A percentile compares a stretch with the other conserved stretches of the same genome.
phyloP scores from a whole-genome alignment of 2,329 filamentous ascomycete genomes.

The Incumbomyces delicatus region DNA sequence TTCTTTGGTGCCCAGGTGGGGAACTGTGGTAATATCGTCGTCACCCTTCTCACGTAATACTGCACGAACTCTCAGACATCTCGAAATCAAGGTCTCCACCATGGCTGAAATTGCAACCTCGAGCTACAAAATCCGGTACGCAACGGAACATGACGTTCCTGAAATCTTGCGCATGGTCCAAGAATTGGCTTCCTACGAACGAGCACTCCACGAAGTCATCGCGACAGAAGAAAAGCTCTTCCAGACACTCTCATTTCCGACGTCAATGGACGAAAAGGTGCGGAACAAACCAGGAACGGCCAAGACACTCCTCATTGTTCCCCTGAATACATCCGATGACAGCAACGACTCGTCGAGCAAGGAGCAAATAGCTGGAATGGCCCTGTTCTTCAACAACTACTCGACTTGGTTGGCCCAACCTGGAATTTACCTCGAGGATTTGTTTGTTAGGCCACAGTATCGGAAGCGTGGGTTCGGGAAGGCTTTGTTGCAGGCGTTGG shows the following conservation, averaged over 20 bases:
- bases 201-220: conserved; percentile 61
- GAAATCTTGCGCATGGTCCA: conserved; percentile 73
- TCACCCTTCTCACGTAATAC: too few species aligned
- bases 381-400: conserved; percentile 92
- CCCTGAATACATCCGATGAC: conserved; percentile 32
- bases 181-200: conserved; percentile 81
- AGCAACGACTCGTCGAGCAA: conserved; percentile 19
- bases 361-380: conserved; percentile 58
- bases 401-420: conserved; percentile 82
- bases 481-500: conserved; percentile 62
- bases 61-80: too few species aligned
- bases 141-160: conserved; percentile 55
- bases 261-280: conserved; percentile 10
- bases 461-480: conserved; percentile 73
- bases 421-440: conserved; percentile 86
- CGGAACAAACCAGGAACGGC: conserved; percentile 47
- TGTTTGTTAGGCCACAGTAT: conserved; percentile 66
- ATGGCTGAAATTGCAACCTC: conserved; percentile 17
- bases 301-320: conserved; percentile 61
- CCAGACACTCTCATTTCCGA: conserved; percentile 68
- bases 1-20: too few species aligned
- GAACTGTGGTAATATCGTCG: too few species aligned
- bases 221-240: conserved; percentile 67
- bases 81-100: neutral
- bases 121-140: conserved; percentile 20